Base-by-base conservation (phyloP, 2,329 filamentous ascomycete genomes). In the Remersonia thermophila region DNA sequence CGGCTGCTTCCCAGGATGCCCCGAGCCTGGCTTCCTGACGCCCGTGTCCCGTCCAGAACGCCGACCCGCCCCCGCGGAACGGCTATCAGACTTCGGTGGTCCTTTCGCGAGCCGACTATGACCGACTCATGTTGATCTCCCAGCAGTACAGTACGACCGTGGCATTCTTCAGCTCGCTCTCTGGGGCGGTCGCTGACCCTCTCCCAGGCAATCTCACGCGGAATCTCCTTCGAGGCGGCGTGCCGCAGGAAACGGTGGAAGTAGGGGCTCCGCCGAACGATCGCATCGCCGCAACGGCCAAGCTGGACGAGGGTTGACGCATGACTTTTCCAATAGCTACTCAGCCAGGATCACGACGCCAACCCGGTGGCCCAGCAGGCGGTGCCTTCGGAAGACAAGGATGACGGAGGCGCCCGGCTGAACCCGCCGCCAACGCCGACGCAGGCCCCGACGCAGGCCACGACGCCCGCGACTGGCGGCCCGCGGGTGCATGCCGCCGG, bases 91-190 rank as follows among this genome's bases (percentile, higher is more conserved):
- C 35, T 26, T 45, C 55, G 60, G 59, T 42, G 61, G 69, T 63
- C 38, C 69, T 84, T 37, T 60, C 69, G 27, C 73, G 66, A 49
- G 54, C 58, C 33, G 76, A 85, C 50, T 73, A 84, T 56, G 67
- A 77, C 33, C 55, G 55, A 33, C 62, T 85, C 41, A 63, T 76
- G 46, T 55, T 66, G 38, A 44, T 48, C 37, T 60, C 65, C 33
- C 62, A 59, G 40, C 66, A 77, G 54, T 78, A 75, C 50, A 60
- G 74, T 78, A 65, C 29, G 16, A 12, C 17, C 18, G 27, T 11
- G 25, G 14, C 25, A 17, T 18, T 18, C n/a, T n/a, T n/a, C n/a
- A n/a, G n/a, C 31, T 14, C 29, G 12, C 9, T 7, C 10, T 20
- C 10, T 9, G n/a, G 11, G 14, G 13, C 13, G n/a, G 13, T 16